These are phyloP conservation scores for Trametes gibbosa DNA, from an alignment of 768 basidiomycete genomes.

Conservation along the genomic window DNA sequence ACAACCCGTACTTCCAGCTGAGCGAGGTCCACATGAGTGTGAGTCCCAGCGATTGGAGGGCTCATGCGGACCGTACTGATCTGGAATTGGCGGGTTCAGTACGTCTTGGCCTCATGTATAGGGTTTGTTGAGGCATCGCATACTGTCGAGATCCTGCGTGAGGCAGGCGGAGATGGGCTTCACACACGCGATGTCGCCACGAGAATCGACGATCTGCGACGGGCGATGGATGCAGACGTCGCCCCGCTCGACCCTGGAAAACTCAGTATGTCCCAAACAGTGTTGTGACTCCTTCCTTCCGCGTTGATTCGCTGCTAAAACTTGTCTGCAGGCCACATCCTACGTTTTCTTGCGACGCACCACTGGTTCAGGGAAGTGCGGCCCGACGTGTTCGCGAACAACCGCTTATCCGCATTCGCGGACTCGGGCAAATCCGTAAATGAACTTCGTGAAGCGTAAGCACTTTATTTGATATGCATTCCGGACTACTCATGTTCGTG, in stretches of 20 bases:
- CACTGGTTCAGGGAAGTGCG: conserved; percentile 23
- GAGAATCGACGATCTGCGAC: neutral
- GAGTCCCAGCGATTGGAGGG: neutral
- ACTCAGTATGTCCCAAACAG: neutral
- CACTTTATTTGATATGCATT: neutral
- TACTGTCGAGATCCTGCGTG: conserved; percentile 17
- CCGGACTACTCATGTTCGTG: neutral
- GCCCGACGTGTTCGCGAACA: conserved; percentile 23
- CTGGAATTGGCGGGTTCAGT: neutral
- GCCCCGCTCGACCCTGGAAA: neutral
- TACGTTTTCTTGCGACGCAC: conserved; percentile 21
- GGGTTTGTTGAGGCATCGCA: conserved; percentile 10
- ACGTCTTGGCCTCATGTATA: neutral
- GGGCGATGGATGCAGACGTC: conserved; percentile 10
- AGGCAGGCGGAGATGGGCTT: conserved; percentile 12
- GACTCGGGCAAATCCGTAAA: conserved; percentile 16
- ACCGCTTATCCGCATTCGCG: conserved; percentile 14
- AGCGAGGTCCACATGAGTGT: conserved; percentile 59
- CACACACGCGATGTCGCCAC: neutral
- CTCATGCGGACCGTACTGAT: too few species aligned
- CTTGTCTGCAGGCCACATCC: conserved; percentile 1
- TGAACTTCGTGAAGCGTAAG: conserved; percentile 5
- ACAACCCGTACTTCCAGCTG: conserved; percentile 46
- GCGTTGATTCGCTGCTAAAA: neutral
- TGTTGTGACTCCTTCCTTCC: neutral